Conservation (phyloP, 2,329 filamentous ascomycete species). For the Colletotrichum sp. region DNA sequence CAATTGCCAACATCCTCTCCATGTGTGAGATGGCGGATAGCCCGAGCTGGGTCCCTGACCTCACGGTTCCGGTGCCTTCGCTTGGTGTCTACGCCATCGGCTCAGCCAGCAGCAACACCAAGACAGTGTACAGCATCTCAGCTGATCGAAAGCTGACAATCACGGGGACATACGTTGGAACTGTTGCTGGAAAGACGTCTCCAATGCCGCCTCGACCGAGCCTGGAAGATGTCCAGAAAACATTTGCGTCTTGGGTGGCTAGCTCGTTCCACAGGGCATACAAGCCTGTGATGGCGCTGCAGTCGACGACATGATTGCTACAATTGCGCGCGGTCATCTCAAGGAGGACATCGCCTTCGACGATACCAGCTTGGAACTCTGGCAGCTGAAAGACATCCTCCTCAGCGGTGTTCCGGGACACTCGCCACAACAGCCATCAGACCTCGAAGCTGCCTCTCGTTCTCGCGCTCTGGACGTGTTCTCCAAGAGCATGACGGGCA, state of each 20-base stretch:
- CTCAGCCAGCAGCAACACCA: not conserved
- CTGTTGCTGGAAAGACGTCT: not conserved
- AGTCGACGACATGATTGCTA: not conserved
- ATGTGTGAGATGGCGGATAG: not conserved
- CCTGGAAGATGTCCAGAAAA: not conserved
- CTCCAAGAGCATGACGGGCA: not conserved
- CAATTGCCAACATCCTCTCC: not conserved
- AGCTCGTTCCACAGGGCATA: not conserved
- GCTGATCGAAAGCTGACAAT: not conserved
- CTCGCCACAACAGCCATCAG: not conserved
- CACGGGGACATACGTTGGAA: not conserved
- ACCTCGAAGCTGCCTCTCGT: not conserved
- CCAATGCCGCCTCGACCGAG: not conserved
- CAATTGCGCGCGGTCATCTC: not conserved
- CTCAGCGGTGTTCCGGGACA: not conserved
- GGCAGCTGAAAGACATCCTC: not conserved
- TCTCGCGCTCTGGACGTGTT: not conserved
- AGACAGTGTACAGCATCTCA: not conserved
- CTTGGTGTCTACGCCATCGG: not conserved
- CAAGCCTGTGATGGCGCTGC: rapidly evolving
- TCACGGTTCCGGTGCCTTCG: not conserved
- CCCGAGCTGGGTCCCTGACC: not conserved
- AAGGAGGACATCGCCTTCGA: not conserved
- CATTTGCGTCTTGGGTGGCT: not conserved
- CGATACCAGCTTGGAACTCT: not conserved